These are phyloP conservation scores for Rhododendron henanense DNA, from an alignment of 148 eudicot genomes.

Conservation along the genomic window DNA sequence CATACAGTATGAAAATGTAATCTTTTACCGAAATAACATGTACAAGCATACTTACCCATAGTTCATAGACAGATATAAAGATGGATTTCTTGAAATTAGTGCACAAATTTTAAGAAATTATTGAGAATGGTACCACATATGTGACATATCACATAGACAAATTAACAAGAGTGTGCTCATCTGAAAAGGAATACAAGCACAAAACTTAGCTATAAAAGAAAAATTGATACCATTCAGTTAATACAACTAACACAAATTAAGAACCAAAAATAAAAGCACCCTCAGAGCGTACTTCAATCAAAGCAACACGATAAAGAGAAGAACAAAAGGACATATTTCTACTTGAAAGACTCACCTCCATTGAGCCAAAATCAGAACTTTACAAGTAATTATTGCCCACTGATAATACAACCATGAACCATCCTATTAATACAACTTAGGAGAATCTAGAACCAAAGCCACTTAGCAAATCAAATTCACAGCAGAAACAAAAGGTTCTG, in stretches of 20 bases:
- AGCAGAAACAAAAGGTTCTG: background rate
- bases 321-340: background rate
- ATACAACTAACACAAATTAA: background rate
- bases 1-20: background rate
- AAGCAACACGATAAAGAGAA: background rate
- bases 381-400: background rate
- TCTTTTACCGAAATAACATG: background rate
- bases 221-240: background rate
- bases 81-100: background rate
- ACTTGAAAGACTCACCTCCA: background rate
- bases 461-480: background rate
- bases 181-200: background rate
- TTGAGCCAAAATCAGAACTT: background rate
- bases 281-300: background rate
- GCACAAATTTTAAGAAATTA: background rate
- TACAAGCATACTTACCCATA: background rate
- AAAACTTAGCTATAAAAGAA: background rate
- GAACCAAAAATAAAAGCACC: background rate
- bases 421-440: background rate
- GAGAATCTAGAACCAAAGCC: background rate
- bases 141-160: background rate
- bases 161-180: background rate
- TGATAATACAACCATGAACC: background rate
- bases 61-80: background rate
- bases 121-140: background rate